A percentile compares a stretch with the other conserved stretches of the same genome.
Evolutionary conservation across 2,329 filamentous ascomycete genomes (phyloP).

Genomic region (Bipolaris zeicola): DNA sequence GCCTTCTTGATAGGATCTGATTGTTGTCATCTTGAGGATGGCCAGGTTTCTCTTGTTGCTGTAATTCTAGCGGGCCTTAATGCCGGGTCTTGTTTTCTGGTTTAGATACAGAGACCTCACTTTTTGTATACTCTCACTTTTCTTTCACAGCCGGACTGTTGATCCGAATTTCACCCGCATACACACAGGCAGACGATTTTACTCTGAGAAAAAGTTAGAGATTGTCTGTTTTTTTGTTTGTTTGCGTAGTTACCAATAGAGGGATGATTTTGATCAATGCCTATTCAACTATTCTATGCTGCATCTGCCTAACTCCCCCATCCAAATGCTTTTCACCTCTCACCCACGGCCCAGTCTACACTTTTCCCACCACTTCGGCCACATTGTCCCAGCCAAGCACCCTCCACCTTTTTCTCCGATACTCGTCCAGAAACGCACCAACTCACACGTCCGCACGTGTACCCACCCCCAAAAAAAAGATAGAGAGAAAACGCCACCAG

Average conservation of each 20-base stretch:
- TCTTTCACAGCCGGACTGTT: slow-evolving; percentile 49
- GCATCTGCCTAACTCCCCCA: not conserved
- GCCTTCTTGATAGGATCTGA: slow-evolving; percentile 15
- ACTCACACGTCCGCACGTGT: not conserved
- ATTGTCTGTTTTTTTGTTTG: not conserved
- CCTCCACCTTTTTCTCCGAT: not conserved
- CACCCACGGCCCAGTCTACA: not conserved
- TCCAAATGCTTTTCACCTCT: no score
- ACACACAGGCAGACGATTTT: not conserved
- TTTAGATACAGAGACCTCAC: slow-evolving; percentile 3
- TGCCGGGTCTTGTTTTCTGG: slow-evolving; percentile 12
- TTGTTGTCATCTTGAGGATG: slow-evolving; percentile 13
- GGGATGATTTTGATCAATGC: not conserved
- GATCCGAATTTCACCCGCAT: slow-evolving; percentile 24
- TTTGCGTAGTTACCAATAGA: slow-evolving; percentile 1
- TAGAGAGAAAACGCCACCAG: not conserved
- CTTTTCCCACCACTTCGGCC: not conserved
- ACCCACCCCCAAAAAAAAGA: no score
- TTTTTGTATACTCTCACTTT: slow-evolving; percentile 19
- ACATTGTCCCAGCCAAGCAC: no score
- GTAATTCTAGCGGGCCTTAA: slow-evolving; percentile 44
- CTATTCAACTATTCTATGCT: not conserved
- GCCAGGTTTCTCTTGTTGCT: slow-evolving; percentile 11
- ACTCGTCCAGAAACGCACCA: not conserved
- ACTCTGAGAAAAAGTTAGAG: not conserved